Evolutionary conservation across 441 rosid species (phyloP), one percentile per base, ranked within the genome.

Genomic region (Aleurites moluccanus): DNA sequence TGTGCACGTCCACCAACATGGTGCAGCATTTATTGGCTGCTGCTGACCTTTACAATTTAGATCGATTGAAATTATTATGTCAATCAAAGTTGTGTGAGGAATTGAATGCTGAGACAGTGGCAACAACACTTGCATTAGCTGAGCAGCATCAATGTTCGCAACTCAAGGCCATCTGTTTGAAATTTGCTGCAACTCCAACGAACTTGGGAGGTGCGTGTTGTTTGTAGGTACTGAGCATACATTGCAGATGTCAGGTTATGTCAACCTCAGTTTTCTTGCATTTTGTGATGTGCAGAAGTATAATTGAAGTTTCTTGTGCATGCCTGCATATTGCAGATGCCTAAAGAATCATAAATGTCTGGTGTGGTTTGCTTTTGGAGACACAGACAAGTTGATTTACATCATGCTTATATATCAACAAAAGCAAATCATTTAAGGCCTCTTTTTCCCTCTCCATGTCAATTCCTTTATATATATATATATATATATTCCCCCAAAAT

Each of bases 51-150:
- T 94, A 91, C 81, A 87, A 91, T 77, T 83, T 94, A 72, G 97
- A 91, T 75, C 86, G 97, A 69, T 81, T 94, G 78, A 94, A 88
- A 79, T 67, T 86, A 77, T 69, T 91, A 72, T 90, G 96, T 68
- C 97, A 92, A 82, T 85, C 90, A 62, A 87, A 92, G 78, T 78
- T 94, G 72, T 91, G 97, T 59, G 96, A 94, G 71, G 85, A 90
- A 64, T 87, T 94, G 20, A 81, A 79, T 79, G 83, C 89, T 25
- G 90, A 87, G 59, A 90, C 91, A 2, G 98, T 94, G 77, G 97
- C 97, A 21, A 86, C 93, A 14, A 94, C 97, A 33, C 97, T 94
- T 76, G 97, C 94, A n/a, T 79, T 94, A 14, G 98, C 98, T 25
- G 97, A 94, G 83, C 96, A 91, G 79, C 97, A 92, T 78, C 98